These are phyloP conservation scores for Climacium dendroides DNA, from an alignment of 225 moss, liverwort and hornwort genomes.

Conservation along the genomic window DNA sequence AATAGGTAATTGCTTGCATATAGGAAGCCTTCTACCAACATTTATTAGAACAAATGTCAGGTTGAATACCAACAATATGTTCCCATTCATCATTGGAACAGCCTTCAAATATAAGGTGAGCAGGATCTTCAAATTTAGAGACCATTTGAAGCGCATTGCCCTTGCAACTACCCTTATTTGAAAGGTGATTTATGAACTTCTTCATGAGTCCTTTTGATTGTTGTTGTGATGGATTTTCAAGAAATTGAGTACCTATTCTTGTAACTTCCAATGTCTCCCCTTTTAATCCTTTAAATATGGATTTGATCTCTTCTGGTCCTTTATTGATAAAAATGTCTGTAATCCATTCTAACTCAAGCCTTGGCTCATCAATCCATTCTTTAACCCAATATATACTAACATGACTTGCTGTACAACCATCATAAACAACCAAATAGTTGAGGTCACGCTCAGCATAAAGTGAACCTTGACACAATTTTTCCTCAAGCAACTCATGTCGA, in stretches of 20 bases:
- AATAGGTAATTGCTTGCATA: background rate
- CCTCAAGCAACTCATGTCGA: background rate
- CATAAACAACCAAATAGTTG: background rate
- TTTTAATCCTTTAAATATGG: background rate
- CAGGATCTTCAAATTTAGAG: background rate
- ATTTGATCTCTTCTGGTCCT: background rate
- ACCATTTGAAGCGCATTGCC: fast-evolving
- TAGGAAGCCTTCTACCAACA: background rate
- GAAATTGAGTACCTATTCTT: background rate
- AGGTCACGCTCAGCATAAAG: background rate
- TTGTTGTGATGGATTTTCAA: background rate
- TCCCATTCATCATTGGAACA: background rate
- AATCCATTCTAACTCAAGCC: background rate
- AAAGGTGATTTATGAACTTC: background rate
- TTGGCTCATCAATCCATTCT: fast-evolving
- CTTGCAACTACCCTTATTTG: background rate
- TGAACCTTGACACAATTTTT: background rate
- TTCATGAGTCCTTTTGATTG: background rate
- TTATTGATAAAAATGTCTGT: background rate
- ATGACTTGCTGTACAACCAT: background rate
- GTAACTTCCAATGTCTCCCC: background rate
- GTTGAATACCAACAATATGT: background rate
- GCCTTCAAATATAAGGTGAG: too few species aligned
- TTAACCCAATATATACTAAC: background rate
- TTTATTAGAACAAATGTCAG: too few species aligned